These are phyloP conservation scores for Umbelopsis sp. DNA, from an alignment of 192 early-diverging fungal species.

Conservation along the genomic window DNA sequence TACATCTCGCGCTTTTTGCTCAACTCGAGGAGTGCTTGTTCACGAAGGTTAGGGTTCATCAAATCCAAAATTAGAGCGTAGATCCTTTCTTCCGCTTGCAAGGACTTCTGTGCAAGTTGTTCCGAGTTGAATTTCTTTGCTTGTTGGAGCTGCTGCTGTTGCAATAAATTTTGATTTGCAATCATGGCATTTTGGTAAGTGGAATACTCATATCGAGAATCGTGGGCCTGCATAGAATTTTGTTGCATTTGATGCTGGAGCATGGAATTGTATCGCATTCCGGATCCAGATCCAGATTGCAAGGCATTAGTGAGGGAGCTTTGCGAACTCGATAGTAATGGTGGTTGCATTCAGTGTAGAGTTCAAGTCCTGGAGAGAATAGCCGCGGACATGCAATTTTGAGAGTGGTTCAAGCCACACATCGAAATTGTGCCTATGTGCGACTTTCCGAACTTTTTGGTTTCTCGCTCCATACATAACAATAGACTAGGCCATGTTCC, in stretches of 20 bases:
- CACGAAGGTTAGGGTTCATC: slow-evolving; percentile 70
- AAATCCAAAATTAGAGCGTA: slow-evolving; percentile 87
- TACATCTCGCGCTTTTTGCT: slow-evolving; percentile 94
- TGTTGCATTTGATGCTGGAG: slow-evolving; percentile 3
- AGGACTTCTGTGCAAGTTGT: slow-evolving; percentile 44
- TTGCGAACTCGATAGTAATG: slow-evolving; percentile 3
- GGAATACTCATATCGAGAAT: background rate
- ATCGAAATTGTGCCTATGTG: too few species aligned
- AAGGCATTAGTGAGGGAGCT: slow-evolving; percentile 1
- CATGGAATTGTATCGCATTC: slow-evolving; percentile 11
- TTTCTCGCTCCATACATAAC: too few species aligned
- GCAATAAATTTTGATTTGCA: slow-evolving; percentile 24
- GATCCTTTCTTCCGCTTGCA: slow-evolving; percentile 79
- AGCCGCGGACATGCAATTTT: too few species aligned
- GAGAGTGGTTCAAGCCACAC: too few species aligned
- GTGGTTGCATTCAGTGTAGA: background rate
- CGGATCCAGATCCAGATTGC: slow-evolving; percentile 14
- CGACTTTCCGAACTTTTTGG: too few species aligned
- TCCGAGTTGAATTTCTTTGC: slow-evolving; percentile 37
- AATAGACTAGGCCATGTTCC: too few species aligned
- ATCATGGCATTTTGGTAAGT: background rate
- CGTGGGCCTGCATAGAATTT: background rate
- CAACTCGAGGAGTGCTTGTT: slow-evolving; percentile 90
- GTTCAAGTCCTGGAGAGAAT: too few species aligned
- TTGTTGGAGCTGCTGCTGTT: slow-evolving; percentile 18